A percentile compares a stretch with the other conserved stretches of the same genome.
phyloP scores from a whole-genome alignment of 2,329 filamentous ascomycete species.

The Fusarium tuaranense region DNA sequence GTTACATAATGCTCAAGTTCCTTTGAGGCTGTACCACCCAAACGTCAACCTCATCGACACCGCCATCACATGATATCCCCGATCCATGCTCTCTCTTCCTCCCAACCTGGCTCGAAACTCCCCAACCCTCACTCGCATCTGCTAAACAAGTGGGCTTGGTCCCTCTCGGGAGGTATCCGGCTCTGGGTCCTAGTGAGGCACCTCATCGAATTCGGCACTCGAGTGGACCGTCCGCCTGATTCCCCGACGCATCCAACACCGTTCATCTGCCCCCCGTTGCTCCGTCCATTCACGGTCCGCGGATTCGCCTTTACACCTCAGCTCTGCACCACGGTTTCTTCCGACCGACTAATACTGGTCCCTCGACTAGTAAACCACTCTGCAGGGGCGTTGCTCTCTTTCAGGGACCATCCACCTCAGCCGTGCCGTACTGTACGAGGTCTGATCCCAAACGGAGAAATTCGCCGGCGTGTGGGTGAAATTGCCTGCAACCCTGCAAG shows the following conservation, averaged over 20 bases:
- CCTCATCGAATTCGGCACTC: conserved; percentile 11
- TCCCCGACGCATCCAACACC: conserved; percentile 19
- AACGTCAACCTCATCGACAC: neutral
- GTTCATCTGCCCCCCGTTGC: conserved; percentile 10
- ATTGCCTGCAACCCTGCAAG: neutral
- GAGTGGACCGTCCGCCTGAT: conserved; percentile 16
- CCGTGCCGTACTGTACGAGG: neutral
- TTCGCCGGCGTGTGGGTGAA: conserved; percentile 2
- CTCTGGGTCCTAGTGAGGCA: conserved; percentile 6
- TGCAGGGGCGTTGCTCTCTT: neutral
- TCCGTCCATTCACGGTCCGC: conserved; percentile 11
- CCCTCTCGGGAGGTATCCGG: conserved; percentile 8
- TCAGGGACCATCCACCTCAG: neutral
- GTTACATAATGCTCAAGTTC: neutral
- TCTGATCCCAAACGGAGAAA: conserved; percentile 23
- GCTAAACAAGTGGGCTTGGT: neutral
- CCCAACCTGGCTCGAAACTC: neutral
- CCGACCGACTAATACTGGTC: conserved; percentile 10
- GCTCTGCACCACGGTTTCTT: conserved; percentile 15
- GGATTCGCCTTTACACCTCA: conserved; percentile 19
- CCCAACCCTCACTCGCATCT: neutral
- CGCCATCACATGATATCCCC: neutral
- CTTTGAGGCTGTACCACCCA: neutral
- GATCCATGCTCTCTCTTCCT: neutral
- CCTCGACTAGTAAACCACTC: neutral